Conservation (phyloP, 2,329 filamentous ascomycete species). For the Coniella lustricola region DNA sequence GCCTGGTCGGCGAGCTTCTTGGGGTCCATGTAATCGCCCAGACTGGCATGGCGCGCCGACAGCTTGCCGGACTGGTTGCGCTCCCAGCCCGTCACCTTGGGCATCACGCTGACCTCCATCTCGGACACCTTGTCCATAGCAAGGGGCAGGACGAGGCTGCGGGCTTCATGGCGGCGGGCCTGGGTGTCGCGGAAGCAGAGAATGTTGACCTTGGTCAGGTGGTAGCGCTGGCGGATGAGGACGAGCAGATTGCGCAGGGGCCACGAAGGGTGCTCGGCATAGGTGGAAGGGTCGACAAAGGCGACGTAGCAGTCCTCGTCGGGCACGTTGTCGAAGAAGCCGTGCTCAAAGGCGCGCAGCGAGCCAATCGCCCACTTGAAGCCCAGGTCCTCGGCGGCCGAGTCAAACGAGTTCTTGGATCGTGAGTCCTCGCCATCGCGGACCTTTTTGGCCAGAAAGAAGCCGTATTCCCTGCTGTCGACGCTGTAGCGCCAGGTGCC, state of each 20-base stretch:
- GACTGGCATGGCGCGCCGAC: slow-evolving; percentile 67
- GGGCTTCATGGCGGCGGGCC: slow-evolving; percentile 66
- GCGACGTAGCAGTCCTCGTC: slow-evolving; percentile 74
- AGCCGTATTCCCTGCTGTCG: slow-evolving; percentile 81
- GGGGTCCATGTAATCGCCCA: slow-evolving; percentile 93
- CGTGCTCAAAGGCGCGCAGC: slow-evolving; percentile 71
- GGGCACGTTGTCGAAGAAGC: slow-evolving; percentile 71
- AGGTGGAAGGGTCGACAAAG: slow-evolving; percentile 91
- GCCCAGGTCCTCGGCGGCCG: slow-evolving; percentile 45
- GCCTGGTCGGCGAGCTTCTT: slow-evolving; percentile 81
- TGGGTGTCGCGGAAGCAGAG: slow-evolving; percentile 87
- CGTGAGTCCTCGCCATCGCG: slow-evolving; percentile 29
- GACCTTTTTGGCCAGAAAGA: slow-evolving; percentile 85
- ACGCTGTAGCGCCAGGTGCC: slow-evolving; percentile 81
- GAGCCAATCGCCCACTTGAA: slow-evolving; percentile 74
- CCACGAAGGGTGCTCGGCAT: slow-evolving; percentile 82
- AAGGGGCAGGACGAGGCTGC: slow-evolving; percentile 70
- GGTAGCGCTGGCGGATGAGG: slow-evolving; percentile 75
- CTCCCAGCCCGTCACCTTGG: slow-evolving; percentile 95
- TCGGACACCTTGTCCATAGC: slow-evolving; percentile 43
- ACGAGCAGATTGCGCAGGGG: slow-evolving; percentile 84
- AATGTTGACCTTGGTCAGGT: slow-evolving; percentile 69
- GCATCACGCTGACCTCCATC: slow-evolving; percentile 51
- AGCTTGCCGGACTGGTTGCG: slow-evolving; percentile 73
- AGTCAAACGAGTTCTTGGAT: slow-evolving; percentile 40